Evolutionary conservation across 1,139 yeast species (phyloP), one percentile per base, ranked within the genome.

Genomic region (Meyerozyma elateridarum): DNA sequence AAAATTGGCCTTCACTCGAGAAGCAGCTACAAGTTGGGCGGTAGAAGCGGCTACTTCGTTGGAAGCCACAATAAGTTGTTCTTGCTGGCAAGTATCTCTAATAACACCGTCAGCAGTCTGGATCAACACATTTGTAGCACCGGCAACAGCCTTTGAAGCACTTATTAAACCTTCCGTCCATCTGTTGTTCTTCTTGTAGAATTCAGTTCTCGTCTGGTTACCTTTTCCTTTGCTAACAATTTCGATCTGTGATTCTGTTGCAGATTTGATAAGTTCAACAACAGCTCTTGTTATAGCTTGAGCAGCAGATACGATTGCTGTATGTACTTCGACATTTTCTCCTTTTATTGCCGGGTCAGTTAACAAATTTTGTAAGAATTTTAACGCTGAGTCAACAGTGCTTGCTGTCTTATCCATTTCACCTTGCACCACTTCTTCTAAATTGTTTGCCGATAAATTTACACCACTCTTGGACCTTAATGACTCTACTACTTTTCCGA

Each of bases 161-260:
- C 95, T 84, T 25, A 88, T 79, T 36, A 87, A 75, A 22, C 96
- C 96, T 57, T 88, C 95, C 1, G 96, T 85, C 96, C 96, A 87
- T 49, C 94, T 72, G 53, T 80, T 87, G 54, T 88, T 85, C 58
- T 85, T 85, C 54, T 82, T 85, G 61, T 88, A 88, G 52, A 82
- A 88, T 25, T 85, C 87, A 4, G 87, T 78, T 36, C 78, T 68
- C 2, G 87, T 67, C 34, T 73, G 77, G 1, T 75, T 56, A 5
- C 93, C 93, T 42, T 70, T 70, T 22, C 88, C 87, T 41, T 73
- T 73, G 29, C 76, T 70, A 5, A 85, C 95, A 52, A 87, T 85
- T 56, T 87, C 96, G 36, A 74, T 64, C 56, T 87, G 96, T 15
- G 93, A 79, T 29, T 78, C 89, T 15, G 88, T 79, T 2, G 95